A percentile compares a stretch with the other conserved stretches of the same genome.
These are phyloP conservation scores for Xylaria intraflava DNA, from an alignment of 495 filamentous ascomycete genomes.

Conservation along the genomic window DNA sequence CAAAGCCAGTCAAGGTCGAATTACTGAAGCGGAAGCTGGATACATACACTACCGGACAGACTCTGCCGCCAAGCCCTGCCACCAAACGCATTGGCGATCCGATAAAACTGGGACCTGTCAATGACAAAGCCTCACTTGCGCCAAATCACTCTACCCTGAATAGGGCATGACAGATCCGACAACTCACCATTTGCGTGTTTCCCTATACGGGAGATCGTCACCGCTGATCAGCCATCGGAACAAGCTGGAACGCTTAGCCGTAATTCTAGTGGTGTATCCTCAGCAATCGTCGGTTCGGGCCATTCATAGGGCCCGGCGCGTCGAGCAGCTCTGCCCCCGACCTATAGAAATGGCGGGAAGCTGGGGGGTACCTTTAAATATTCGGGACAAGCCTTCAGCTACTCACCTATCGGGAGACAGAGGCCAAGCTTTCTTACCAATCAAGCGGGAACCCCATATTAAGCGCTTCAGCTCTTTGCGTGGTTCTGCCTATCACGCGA, in stretches of 20 bases:
- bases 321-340: not conserved
- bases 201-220: not conserved
- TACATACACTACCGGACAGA: constrained; percentile 42
- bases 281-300: not conserved
- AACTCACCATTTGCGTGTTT: not conserved
- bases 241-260: not conserved
- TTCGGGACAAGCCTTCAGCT: too few relatives aligned
- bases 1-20: constrained; percentile 76
- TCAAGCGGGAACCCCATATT: too few relatives aligned
- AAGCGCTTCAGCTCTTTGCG: too few relatives aligned
- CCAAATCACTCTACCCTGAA: constrained; percentile 8
- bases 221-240: not conserved
- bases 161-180: not conserved
- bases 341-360: not conserved
- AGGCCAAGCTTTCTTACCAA: too few relatives aligned
- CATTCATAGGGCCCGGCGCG: not conserved
- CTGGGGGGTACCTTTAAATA: too few relatives aligned
- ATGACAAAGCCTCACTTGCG: constrained; percentile 4
- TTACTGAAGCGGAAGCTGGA: constrained; percentile 72
- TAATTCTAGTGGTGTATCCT: not conserved
- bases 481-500: too few relatives aligned
- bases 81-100: constrained; percentile 11
- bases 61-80: constrained; percentile 22
- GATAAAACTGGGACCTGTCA: constrained; percentile 6
- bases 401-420: too few relatives aligned